Evolutionary conservation across 73 alveolate species (phyloP).

Genomic region (Paramecium bursaria): DNA sequence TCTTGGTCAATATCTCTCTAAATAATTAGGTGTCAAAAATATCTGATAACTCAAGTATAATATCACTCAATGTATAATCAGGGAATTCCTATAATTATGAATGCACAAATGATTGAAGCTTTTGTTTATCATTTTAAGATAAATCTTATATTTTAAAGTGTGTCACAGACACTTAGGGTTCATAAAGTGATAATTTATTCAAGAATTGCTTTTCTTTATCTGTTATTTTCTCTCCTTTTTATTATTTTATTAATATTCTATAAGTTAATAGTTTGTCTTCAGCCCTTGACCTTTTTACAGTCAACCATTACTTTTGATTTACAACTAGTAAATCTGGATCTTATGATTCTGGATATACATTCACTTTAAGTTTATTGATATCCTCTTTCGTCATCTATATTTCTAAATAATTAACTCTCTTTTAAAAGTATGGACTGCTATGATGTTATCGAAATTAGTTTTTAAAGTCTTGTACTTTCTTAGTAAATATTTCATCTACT

Average conservation of each 20-base stretch:
- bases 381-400: conserved; percentile 1
- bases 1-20: background rate
- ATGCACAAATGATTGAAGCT: background rate
- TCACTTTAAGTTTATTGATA: background rate
- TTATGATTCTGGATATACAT: background rate
- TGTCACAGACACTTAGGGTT: conserved; percentile 11
- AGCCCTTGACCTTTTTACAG: conserved; percentile 49
- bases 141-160: background rate
- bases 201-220: conserved; percentile 8
- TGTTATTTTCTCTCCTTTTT: background rate
- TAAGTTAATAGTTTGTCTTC: conserved; percentile 32
- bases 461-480: conserved; percentile 1
- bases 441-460: conserved; percentile 15
- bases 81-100: conserved; percentile 9
- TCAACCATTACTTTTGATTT: background rate
- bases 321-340: conserved; percentile 22
- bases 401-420: conserved; percentile 19
- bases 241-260: conserved; percentile 4
- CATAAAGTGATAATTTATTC: conserved; percentile 10
- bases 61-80: conserved; percentile 17
- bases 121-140: no score
- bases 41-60: background rate
- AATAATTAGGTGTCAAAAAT: conserved; percentile 31
- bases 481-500: background rate
- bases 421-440: background rate